Evolutionary conservation across 1,284 basidiomycete genomes (phyloP).

Genomic region (Sporisorium scitamineum): DNA sequence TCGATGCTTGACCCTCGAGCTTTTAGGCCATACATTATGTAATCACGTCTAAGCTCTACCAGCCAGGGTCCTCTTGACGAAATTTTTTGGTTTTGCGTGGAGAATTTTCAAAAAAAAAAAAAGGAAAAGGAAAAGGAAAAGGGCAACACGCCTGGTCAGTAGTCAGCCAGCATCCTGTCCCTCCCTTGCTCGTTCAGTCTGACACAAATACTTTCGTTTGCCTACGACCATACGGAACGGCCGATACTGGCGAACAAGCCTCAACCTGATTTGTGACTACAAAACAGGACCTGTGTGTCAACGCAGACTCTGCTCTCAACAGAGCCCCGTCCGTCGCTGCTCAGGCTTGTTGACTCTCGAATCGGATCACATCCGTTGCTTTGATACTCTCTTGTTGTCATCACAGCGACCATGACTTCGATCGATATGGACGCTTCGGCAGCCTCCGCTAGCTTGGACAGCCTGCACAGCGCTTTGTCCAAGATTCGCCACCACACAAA

Average conservation of each 20-base stretch:
- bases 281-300: neutral
- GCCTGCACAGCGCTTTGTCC: conserved; percentile 65
- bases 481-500: conserved; percentile 90
- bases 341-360: neutral
- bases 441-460: conserved; percentile 41
- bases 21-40: neutral
- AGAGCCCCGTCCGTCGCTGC: neutral
- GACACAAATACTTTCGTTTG: neutral
- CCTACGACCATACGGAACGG: neutral
- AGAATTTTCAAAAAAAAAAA: neutral
- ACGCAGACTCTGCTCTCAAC: conserved; percentile 6
- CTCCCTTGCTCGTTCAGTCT: neutral
- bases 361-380: neutral
- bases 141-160: conserved; percentile 3
- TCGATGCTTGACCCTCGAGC: conserved; percentile 3
- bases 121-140: conserved; percentile 7
- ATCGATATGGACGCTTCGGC: conserved; percentile 42
- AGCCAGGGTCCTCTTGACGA: conserved; percentile 10
- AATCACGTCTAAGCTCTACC: neutral
- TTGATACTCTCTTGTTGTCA: conserved; percentile 1
- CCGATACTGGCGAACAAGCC: neutral
- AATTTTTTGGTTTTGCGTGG: conserved; percentile 7
- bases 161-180: neutral
- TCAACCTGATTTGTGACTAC: neutral
- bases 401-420: conserved; percentile 28